A percentile compares a stretch with the other conserved stretches of the same genome.
phyloP scores from a whole-genome alignment of 192 early-diverging fungal genomes.

The Umbelopsis ramanniana region DNA sequence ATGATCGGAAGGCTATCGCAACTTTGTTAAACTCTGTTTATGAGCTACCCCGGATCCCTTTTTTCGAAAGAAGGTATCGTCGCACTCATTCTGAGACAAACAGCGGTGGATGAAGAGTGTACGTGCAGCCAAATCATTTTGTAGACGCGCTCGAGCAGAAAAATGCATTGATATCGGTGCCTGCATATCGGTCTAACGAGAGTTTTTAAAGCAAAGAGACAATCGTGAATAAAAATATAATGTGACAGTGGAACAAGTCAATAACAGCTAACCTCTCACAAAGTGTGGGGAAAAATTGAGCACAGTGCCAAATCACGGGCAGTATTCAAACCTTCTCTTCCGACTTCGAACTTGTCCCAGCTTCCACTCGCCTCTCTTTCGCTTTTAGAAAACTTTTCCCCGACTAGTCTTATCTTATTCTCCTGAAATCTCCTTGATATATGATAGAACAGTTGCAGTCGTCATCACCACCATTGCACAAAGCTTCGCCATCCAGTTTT shows the following conservation, averaged over 20 bases:
- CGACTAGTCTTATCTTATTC: slow-evolving; percentile 1
- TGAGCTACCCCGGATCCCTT: background rate
- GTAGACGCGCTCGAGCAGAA: too few species aligned
- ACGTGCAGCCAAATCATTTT: too few species aligned
- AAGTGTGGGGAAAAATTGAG: background rate
- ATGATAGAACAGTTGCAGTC: slow-evolving; percentile 16
- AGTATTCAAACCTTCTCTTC: slow-evolving; percentile 4
- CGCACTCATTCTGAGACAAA: background rate
- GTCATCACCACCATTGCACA: slow-evolving; percentile 3
- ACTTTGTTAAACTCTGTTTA: slow-evolving; percentile 8
- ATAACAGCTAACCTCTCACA: background rate
- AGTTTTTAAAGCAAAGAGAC: background rate
- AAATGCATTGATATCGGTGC: too few species aligned
- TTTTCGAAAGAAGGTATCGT: background rate
- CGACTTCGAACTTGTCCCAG: background rate
- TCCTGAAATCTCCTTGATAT: slow-evolving; percentile 20
- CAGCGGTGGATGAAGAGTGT: background rate
- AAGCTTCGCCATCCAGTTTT: background rate
- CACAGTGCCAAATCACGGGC: slow-evolving; percentile 4
- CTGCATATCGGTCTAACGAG: background rate
- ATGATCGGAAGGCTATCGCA: background rate
- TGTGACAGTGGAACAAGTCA: background rate
- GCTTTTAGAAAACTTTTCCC: slow-evolving; percentile 5
- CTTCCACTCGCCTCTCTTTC: slow-evolving; percentile 2
- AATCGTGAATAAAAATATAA: background rate